These are phyloP conservation scores for Quercus rubra DNA, from an alignment of 306 rosid genomes.

Conservation along the genomic window DNA sequence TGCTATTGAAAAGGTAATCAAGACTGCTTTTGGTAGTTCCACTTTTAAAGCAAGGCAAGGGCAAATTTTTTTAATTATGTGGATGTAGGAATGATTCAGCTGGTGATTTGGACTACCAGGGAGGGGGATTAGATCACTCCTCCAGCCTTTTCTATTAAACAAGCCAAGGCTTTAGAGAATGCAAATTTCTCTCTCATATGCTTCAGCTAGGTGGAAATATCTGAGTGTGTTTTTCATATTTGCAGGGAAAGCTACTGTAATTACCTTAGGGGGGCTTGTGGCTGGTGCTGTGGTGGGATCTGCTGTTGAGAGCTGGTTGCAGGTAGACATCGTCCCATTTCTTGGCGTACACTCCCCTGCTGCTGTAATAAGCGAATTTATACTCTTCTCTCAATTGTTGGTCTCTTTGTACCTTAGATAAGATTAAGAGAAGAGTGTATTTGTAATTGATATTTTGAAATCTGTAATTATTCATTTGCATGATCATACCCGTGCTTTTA, in stretches of 20 bases:
- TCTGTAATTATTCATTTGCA: slow-evolving; percentile 85
- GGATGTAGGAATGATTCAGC: not conserved
- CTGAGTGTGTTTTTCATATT: slow-evolving; percentile 12
- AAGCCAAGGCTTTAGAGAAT: not conserved
- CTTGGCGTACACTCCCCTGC: slow-evolving; percentile 96
- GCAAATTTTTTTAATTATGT: not conserved
- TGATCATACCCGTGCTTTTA: slow-evolving; percentile 36
- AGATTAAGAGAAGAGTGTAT: slow-evolving; percentile 26
- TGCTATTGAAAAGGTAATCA: not conserved
- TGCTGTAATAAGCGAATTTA: slow-evolving; percentile 79
- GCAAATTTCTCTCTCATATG: not conserved
- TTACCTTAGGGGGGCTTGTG: slow-evolving; percentile 89
- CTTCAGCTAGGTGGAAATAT: not conserved
- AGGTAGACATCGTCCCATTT: slow-evolving; percentile 94
- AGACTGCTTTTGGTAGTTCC: not conserved
- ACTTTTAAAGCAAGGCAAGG: not conserved
- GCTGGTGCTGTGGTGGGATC: slow-evolving; percentile 95
- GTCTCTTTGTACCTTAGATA: slow-evolving; percentile 89
- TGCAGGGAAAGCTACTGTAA: slow-evolving; percentile 90
- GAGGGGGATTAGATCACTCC: not conserved
- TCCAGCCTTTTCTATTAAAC: not conserved
- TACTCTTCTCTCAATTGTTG: slow-evolving; percentile 83
- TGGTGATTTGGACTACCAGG: not conserved
- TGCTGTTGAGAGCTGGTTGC: slow-evolving; percentile 90
- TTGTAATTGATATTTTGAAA: slow-evolving; percentile 38